These are phyloP conservation scores for Aurantiochytrium sp. DNA, from an alignment of 108 stramenopile genomes.

Conservation along the genomic window DNA sequence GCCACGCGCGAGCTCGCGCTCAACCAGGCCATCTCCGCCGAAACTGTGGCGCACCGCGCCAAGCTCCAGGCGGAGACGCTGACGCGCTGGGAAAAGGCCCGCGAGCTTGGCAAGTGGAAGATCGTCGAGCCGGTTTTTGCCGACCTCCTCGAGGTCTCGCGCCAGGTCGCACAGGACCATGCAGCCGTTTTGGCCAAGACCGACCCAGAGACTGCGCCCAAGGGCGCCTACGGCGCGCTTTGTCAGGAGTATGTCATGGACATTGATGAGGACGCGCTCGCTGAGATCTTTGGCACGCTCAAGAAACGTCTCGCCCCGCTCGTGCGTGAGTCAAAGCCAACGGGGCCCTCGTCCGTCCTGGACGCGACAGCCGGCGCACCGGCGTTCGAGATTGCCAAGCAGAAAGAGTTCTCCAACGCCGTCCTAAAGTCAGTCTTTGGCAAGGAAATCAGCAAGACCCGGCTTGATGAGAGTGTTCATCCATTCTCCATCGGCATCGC, in stretches of 20 bases:
- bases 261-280: constrained; percentile 64
- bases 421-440: constrained; percentile 66
- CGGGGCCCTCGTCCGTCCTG: constrained; percentile 12
- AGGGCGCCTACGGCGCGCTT: constrained; percentile 59
- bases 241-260: constrained; percentile 74
- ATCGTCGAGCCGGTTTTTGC: constrained; percentile 35
- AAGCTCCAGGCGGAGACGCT: not conserved
- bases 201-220: constrained; percentile 38
- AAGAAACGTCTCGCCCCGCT: constrained; percentile 67
- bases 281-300: constrained; percentile 70
- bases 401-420: constrained; percentile 55
- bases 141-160: not conserved
- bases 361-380: constrained; percentile 27
- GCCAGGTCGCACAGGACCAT: constrained; percentile 37
- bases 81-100: constrained; percentile 35
- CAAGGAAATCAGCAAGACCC: constrained; percentile 63
- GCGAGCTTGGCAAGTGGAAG: constrained; percentile 42
- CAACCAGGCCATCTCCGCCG: constrained; percentile 30
- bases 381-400: constrained; percentile 53
- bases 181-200: constrained; percentile 31
- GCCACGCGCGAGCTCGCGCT: constrained; percentile 23
- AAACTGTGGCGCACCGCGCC: constrained; percentile 22
- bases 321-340: constrained; percentile 56
- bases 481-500: constrained; percentile 76
- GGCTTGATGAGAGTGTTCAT: constrained; percentile 81